Evolutionary conservation across 805 yeast genomes (phyloP).

Genomic region (Pichia cephalocereana): DNA sequence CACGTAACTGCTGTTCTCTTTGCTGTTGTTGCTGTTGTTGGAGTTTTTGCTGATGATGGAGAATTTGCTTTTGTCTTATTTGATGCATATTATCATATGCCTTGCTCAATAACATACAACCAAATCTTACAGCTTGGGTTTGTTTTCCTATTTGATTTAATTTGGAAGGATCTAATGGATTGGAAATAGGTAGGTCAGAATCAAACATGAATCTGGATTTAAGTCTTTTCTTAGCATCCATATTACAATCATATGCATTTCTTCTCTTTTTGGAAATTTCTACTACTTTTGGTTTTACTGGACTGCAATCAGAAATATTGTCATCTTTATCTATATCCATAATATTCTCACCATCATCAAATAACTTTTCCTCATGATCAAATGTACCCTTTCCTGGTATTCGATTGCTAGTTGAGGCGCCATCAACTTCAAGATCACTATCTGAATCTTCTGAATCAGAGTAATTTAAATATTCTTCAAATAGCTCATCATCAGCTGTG

Average conservation of each 20-base stretch:
- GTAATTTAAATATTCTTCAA: conserved; percentile 33
- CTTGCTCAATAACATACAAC: conserved; percentile 82
- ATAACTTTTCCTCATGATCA: neutral
- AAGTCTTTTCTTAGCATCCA: conserved; percentile 29
- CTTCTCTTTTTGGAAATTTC: conserved; percentile 11
- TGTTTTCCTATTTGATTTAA: conserved; percentile 76
- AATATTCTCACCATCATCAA: conserved; percentile 32
- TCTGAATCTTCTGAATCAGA: conserved; percentile 22
- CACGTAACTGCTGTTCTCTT: conserved; percentile 19
- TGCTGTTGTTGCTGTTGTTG: conserved; percentile 30
- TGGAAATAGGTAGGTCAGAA: conserved; percentile 31
- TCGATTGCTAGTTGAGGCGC: too few species aligned
- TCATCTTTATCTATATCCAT: conserved; percentile 18
- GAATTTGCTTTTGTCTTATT: conserved; percentile 57
- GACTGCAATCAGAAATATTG: too few species aligned
- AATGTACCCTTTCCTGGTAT: too few species aligned
- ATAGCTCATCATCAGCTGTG: conserved; percentile 20
- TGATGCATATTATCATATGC: conserved; percentile 79
- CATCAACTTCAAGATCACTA: neutral
- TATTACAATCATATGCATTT: conserved; percentile 28
- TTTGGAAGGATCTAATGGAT: conserved; percentile 72
- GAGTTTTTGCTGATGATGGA: conserved; percentile 21
- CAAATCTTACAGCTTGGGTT: conserved; percentile 85
- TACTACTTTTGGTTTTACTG: too few species aligned
- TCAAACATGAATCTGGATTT: conserved; percentile 45